Evolutionary conservation across 2,329 filamentous ascomycete genomes (phyloP).

Genomic region (Penicillium sclerotigenum): DNA sequence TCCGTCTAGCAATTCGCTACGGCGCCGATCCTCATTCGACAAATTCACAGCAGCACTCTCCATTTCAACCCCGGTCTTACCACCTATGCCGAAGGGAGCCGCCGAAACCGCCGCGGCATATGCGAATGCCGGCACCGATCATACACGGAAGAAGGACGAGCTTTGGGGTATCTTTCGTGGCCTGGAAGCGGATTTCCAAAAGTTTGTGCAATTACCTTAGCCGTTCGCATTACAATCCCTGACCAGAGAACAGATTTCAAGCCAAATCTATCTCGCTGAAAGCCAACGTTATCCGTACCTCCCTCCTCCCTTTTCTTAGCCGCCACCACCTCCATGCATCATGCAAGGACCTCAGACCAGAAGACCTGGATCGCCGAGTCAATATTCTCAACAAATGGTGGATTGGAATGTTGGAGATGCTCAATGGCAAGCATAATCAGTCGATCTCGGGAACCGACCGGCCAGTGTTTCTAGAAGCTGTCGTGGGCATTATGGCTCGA

Average conservation of each 20-base stretch:
- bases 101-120: constrained; percentile 40
- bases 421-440: constrained; percentile 71
- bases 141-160: constrained; percentile 63
- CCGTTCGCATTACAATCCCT: constrained; percentile 4
- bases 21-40: constrained; percentile 46
- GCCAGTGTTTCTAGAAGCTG: constrained; percentile 73
- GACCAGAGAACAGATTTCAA: constrained; percentile 56
- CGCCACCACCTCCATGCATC: constrained; percentile 67
- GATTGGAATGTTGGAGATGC: constrained; percentile 75
- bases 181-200: constrained; percentile 67
- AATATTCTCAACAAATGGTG: constrained; percentile 89
- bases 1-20: constrained; percentile 41
- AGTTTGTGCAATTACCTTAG: constrained; percentile 43
- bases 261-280: constrained; percentile 71
- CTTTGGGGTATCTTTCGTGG: constrained; percentile 65
- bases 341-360: constrained; percentile 63
- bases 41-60: constrained; percentile 43
- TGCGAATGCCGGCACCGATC: constrained; percentile 28
- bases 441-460: constrained; percentile 81
- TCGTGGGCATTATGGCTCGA: constrained; percentile 79
- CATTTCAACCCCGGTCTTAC: constrained; percentile 47
- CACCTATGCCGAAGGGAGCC: constrained; percentile 46
- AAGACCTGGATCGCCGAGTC: constrained; percentile 77
- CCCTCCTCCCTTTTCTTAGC: constrained; percentile 73
- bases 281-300: constrained; percentile 68